These are phyloP conservation scores for Metahyphopichia silvanorum DNA, from an alignment of 805 yeast species.

Conservation along the genomic window DNA sequence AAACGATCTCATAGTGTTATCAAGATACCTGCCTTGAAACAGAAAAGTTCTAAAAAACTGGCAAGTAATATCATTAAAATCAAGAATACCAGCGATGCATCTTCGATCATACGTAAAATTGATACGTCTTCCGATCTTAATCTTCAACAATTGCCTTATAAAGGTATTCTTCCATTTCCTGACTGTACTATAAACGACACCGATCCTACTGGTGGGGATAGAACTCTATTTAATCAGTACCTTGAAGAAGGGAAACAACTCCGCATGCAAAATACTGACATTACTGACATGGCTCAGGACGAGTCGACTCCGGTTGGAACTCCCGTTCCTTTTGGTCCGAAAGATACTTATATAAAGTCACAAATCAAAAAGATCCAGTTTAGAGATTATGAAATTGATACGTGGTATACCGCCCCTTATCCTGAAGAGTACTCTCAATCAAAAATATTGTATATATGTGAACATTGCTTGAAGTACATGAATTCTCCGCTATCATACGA, in stretches of 20 bases:
- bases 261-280: constrained; percentile 26
- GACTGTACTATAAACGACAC: constrained; percentile 61
- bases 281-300: constrained; percentile 5
- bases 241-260: constrained; percentile 37
- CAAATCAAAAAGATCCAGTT: constrained; percentile 65
- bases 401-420: constrained; percentile 93
- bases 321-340: constrained; percentile 5
- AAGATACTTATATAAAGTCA: constrained; percentile 10
- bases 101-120: too few relatives aligned
- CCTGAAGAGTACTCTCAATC: constrained; percentile 78
- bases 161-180: constrained; percentile 59
- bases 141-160: too few relatives aligned
- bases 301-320: constrained; percentile 2
- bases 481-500: constrained; percentile 60
- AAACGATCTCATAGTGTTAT: too few relatives aligned
- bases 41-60: too few relatives aligned
- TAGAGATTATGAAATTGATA: constrained; percentile 69
- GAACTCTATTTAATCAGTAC: constrained; percentile 44
- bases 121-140: too few relatives aligned
- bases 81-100: too few relatives aligned
- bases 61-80: too few relatives aligned
- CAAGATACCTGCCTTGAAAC: too few relatives aligned
- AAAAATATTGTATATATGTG: constrained; percentile 70
- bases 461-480: constrained; percentile 79
- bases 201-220: constrained; percentile 53